A percentile compares a stretch with the other conserved stretches of the same genome.
These are phyloP conservation scores for Ophiognomonia clavigignenti-juglandacearum DNA, from an alignment of 2,329 filamentous ascomycete genomes.

Conservation along the genomic window DNA sequence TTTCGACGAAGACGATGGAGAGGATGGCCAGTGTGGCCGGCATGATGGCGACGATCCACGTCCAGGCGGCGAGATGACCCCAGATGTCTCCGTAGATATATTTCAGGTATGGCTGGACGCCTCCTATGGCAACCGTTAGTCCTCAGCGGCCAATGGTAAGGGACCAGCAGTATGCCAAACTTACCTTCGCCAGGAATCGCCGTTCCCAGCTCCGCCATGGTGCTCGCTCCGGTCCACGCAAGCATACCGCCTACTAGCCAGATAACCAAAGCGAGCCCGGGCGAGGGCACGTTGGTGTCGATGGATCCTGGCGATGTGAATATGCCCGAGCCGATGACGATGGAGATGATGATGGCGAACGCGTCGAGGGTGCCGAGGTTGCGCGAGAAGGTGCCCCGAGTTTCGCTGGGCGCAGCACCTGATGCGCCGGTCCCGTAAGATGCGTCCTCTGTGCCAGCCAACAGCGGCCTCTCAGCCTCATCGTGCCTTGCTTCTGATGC, in stretches of 20 bases:
- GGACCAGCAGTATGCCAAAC: conserved; percentile 4
- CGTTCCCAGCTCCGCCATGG: conserved; percentile 59
- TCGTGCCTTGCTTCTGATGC: neutral
- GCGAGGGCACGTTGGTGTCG: conserved; percentile 59
- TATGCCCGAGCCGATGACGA: conserved; percentile 60
- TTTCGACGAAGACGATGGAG: conserved; percentile 59
- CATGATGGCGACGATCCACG: conserved; percentile 61
- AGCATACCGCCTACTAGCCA: conserved; percentile 59
- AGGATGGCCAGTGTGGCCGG: conserved; percentile 60
- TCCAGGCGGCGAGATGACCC: conserved; percentile 62
- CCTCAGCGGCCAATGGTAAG: neutral
- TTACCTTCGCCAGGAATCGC: conserved; percentile 56
- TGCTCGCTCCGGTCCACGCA: conserved; percentile 59
- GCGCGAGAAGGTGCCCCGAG: conserved; percentile 31
- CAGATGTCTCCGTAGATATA: conserved; percentile 57
- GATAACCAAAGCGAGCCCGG: conserved; percentile 50
- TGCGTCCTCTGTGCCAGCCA: neutral
- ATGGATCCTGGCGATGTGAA: conserved; percentile 62
- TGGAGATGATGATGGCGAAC: conserved; percentile 57
- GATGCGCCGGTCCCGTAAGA: conserved; percentile 2
- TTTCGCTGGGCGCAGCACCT: neutral
- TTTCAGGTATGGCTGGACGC: conserved; percentile 58
- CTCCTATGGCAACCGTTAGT: conserved; percentile 32
- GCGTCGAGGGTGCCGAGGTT: conserved; percentile 43
- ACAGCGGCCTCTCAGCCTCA: too few species aligned